A percentile compares a stretch with the other conserved stretches of the same genome.
Conservation (phyloP, 371 early-diverging fungal genomes). For the Mortierella sp. region DNA sequence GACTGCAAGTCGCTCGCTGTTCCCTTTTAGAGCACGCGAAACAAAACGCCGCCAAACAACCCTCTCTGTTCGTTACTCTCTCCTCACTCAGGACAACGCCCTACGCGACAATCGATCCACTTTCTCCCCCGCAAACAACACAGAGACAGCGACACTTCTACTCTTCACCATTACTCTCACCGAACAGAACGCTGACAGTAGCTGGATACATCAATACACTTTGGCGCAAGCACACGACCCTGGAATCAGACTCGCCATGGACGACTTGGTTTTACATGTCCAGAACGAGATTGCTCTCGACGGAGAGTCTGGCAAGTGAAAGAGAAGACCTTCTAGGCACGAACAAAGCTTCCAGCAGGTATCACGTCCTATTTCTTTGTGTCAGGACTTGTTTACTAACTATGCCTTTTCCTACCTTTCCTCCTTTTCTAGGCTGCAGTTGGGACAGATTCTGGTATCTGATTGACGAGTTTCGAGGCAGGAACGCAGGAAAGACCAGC, state of each 20-base stretch:
- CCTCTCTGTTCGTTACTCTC: background rate
- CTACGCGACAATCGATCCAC: background rate
- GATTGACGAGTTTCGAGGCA: slow-evolving; percentile 30
- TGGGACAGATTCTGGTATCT: slow-evolving; percentile 55
- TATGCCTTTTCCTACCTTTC: background rate
- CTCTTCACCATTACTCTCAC: background rate
- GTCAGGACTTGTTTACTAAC: background rate
- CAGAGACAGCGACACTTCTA: background rate
- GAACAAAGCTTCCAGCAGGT: background rate
- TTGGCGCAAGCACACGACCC: background rate
- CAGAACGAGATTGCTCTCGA: slow-evolving; percentile 50
- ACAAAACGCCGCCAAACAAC: background rate
- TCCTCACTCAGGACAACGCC: background rate
- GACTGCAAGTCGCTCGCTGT: background rate
- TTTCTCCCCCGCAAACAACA: background rate
- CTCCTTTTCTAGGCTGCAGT: slow-evolving; percentile 27
- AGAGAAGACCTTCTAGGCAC: background rate
- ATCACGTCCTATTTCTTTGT: background rate
- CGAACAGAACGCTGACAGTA: background rate
- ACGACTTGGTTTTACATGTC: slow-evolving; percentile 48
- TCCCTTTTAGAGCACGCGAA: background rate
- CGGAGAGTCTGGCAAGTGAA: slow-evolving; percentile 41
- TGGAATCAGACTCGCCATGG: slow-evolving; percentile 22
- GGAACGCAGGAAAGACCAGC: background rate
- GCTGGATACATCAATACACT: background rate